Base-by-base conservation (phyloP, 2,329 filamentous ascomycete species). In the Ascosphaera pollenicola region DNA sequence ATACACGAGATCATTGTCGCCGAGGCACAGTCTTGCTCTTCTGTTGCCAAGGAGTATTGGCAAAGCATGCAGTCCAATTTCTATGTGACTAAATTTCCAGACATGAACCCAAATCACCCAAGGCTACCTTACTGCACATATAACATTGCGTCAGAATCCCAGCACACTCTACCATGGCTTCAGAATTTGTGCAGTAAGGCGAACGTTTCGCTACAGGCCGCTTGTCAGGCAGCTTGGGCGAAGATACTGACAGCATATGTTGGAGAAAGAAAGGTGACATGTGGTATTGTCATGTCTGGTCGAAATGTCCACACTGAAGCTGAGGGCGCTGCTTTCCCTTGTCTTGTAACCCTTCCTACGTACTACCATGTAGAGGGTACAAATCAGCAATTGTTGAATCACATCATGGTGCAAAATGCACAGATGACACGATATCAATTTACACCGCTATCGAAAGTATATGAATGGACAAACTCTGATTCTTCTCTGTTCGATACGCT, bases 201-300 rank as follows among this genome's bases (percentile, higher is more conserved):
- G 0, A 73, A 73, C n/a, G 63, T 78, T n/a, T 81, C 81, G 0
- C 54, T 91, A 10, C 83, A 91, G 54, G 75, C 77, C 3, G 68
- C 73, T 1, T 69, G 81, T 0, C 78, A 92, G 53, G 76, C 75
- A 2, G 70, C 80, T 2, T 94, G 85, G 85, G 68, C 77, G 2
- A 66, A 73, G 6, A 50, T 94, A 0, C 62, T 94, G 0, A 66
- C 78, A 0, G 70, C 75, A 0, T 93, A 93, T 48, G 66, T 75
- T 11, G 84, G 83, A 1, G 83, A 93, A 50, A 50, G 60, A 2
- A 66, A 66, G 4, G 74, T 89, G 1, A 75, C 76, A 0, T 92
- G 89, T 52, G 87, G 85, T 0, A 65, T 79, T 11, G 80, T 85
- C 0, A 62, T 93, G 6, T 85, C 85, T 7, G 83, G 83, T 1